A percentile compares a stretch with the other conserved stretches of the same genome.
phyloP scores from a whole-genome alignment of 768 basidiomycete genomes.

The Sistotremastrum suecicum region DNA sequence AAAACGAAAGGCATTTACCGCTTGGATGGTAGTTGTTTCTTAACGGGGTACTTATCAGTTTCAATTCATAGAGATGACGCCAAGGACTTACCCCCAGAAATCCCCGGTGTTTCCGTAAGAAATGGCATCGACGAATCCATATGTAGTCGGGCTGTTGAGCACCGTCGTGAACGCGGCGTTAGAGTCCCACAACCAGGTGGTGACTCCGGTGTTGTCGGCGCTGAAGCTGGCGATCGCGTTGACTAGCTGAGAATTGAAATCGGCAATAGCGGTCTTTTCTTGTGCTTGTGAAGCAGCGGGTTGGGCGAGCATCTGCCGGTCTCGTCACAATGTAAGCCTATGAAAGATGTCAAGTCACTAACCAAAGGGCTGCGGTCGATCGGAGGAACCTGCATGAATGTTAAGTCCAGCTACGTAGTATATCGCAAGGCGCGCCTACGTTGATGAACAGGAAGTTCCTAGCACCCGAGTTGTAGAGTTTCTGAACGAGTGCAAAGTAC shows the following conservation, averaged over 20 bases:
- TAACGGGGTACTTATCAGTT: too few species aligned
- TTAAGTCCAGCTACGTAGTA: slow-evolving; percentile 32
- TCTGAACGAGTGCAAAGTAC: slow-evolving; percentile 36
- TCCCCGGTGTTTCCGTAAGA: slow-evolving; percentile 28
- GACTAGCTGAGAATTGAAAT: slow-evolving; percentile 37
- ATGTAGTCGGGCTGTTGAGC: slow-evolving; percentile 32
- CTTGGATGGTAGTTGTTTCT: too few species aligned
- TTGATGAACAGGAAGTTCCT: slow-evolving; percentile 51
- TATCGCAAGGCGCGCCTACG: slow-evolving; percentile 42
- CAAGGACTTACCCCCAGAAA: slow-evolving; percentile 38
- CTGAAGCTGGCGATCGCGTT: slow-evolving; percentile 27
- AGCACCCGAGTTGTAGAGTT: slow-evolving; percentile 38
- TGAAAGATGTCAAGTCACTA: slow-evolving; percentile 2
- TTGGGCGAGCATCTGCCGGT: slow-evolving; percentile 33
- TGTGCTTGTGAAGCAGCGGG: slow-evolving; percentile 21
- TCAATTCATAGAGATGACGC: too few species aligned
- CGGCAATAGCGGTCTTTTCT: slow-evolving; percentile 32
- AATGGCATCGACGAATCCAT: slow-evolving; percentile 41
- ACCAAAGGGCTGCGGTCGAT: background rate
- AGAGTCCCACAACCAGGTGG: slow-evolving; percentile 37
- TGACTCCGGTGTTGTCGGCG: slow-evolving; percentile 30
- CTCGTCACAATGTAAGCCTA: background rate
- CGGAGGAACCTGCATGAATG: slow-evolving; percentile 22
- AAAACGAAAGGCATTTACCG: too few species aligned
- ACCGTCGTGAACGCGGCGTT: slow-evolving; percentile 34